Conservation (phyloP, 2,329 filamentous ascomycete species). For the Xylaria sp. region DNA sequence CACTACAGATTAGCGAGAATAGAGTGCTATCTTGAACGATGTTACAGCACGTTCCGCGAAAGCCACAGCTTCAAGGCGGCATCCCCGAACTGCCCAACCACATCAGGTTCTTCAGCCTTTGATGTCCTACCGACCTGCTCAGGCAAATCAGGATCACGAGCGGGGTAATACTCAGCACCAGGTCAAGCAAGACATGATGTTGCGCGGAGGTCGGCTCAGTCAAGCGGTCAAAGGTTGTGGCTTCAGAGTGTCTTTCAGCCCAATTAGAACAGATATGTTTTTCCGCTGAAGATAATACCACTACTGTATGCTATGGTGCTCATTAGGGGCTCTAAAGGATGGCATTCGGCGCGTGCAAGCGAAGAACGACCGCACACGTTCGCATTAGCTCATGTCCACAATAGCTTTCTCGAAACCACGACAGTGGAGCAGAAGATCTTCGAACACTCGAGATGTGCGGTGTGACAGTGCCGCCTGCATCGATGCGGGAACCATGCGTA, state of each 20-base stretch:
- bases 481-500: slow-evolving; percentile 12
- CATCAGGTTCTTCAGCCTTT: neutral
- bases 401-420: neutral
- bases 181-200: neutral
- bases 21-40: neutral
- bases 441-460: slow-evolving; percentile 17
- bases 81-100: neutral
- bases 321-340: neutral
- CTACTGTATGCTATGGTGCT: neutral
- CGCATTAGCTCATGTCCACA: neutral
- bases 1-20: neutral
- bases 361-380: neutral
- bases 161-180: neutral
- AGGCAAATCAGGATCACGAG: neutral
- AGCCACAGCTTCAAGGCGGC: neutral
- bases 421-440: neutral
- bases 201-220: neutral
- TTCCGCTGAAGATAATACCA: neutral
- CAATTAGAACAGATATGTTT: neutral
- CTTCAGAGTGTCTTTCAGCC: neutral
- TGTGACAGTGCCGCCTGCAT: slow-evolving; percentile 27
- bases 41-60: neutral
- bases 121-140: neutral
- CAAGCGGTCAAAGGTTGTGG: neutral
- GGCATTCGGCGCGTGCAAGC: neutral